A percentile compares a stretch with the other conserved stretches of the same genome.
phyloP scores from a whole-genome alignment of 345 rosid species.

The Citrus glauca region DNA sequence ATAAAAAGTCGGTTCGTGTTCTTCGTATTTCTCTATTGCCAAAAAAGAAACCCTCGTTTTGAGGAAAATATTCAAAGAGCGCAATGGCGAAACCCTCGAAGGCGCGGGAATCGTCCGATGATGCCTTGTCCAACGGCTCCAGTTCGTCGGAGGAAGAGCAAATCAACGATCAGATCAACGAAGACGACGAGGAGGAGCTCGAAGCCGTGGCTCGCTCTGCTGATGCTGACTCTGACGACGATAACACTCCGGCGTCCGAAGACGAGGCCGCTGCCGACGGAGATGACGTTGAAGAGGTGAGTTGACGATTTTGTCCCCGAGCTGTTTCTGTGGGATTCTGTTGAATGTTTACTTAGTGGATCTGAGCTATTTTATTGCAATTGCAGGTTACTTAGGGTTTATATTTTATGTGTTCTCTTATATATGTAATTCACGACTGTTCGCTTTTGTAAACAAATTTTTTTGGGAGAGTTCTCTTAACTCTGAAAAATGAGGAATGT shows the following conservation, averaged over 20 bases:
- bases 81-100: constrained; percentile 52
- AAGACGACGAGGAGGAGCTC: constrained; percentile 93
- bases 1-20: constrained; percentile 3
- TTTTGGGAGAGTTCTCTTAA: background rate
- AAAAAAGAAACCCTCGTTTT: constrained; percentile 43
- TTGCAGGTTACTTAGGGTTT: background rate
- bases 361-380: constrained; percentile 5
- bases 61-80: background rate
- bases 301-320: background rate
- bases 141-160: constrained; percentile 66
- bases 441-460: no score
- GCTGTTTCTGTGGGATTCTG: background rate
- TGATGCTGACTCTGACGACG: constrained; percentile 65
- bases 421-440: background rate
- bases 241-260: constrained; percentile 31
- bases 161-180: constrained; percentile 56
- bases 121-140: constrained; percentile 50
- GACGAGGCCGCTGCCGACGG: constrained; percentile 34
- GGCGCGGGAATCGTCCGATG: constrained; percentile 67
- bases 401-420: no score
- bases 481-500: background rate
- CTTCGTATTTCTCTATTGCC: background rate
- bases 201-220: constrained; percentile 92
- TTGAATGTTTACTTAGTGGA: background rate
- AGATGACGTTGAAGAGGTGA: constrained; percentile 54